A percentile compares a stretch with the other conserved stretches of the same genome.
Conservation (phyloP, 306 rosid species). For the Casuarina glauca region DNA sequence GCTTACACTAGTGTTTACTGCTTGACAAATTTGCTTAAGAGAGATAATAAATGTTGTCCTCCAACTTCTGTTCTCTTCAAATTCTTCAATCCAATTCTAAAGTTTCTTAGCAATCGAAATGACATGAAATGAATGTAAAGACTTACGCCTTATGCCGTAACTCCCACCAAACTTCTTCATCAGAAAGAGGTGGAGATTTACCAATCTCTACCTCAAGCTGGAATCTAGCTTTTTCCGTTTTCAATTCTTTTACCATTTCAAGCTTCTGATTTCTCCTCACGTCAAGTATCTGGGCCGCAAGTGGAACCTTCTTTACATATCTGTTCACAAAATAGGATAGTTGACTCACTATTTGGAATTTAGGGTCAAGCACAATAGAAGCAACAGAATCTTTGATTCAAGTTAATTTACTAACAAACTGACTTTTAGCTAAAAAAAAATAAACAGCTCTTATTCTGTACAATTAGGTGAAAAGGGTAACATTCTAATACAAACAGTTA, state of each 20-base stretch:
- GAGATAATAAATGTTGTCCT: no score
- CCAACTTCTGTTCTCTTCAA: no score
- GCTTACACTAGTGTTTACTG: no score
- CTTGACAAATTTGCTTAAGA: no score
- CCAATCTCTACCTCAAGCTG: conserved; percentile 90
- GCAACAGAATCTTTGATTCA: background rate
- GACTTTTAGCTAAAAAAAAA: background rate
- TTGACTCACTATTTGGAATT: conserved; percentile 3
- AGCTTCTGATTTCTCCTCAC: conserved; percentile 91
- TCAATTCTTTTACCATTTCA: conserved; percentile 70
- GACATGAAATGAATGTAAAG: no score
- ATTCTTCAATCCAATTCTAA: no score
- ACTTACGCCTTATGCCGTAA: conserved; percentile 80
- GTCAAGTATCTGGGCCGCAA: conserved; percentile 90
- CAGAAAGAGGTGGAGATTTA: conserved; percentile 91
- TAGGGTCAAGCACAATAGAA: background rate
- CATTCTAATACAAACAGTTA: background rate
- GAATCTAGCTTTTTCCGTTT: conserved; percentile 62
- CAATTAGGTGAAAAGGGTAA: background rate
- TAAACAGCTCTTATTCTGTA: background rate
- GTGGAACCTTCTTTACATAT: conserved; percentile 93
- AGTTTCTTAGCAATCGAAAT: no score
- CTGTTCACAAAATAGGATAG: conserved; percentile 41
- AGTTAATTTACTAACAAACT: background rate
- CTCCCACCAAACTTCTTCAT: conserved; percentile 89